These are phyloP conservation scores for Cyclocybe aegerita DNA, from an alignment of 768 basidiomycete species.

Conservation along the genomic window DNA sequence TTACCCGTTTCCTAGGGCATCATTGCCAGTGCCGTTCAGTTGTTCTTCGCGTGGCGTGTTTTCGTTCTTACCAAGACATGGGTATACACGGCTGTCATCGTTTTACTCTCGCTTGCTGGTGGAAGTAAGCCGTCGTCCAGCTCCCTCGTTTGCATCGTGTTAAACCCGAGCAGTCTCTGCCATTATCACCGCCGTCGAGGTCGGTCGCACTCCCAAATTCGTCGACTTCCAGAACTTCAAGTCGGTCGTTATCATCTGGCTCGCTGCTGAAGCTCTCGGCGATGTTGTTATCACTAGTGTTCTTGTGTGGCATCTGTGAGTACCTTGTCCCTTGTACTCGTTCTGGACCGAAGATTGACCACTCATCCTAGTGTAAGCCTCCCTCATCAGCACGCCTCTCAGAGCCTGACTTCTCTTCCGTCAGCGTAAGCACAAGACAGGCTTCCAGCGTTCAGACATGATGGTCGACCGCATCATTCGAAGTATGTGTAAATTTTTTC, in stretches of 20 bases:
- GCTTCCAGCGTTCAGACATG: slow-evolving; percentile 39
- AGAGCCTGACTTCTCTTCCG: not conserved
- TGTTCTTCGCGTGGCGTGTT: slow-evolving; percentile 45
- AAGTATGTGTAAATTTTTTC: slow-evolving; percentile 18
- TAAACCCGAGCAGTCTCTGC: slow-evolving; percentile 18
- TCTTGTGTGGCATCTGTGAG: slow-evolving; percentile 44
- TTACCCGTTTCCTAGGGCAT: slow-evolving; percentile 31
- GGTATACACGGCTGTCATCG: slow-evolving; percentile 12
- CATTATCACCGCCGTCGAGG: slow-evolving; percentile 26
- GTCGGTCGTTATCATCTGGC: slow-evolving; percentile 36
- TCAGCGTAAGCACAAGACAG: slow-evolving; percentile 40
- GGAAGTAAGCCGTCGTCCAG: slow-evolving; percentile 14
- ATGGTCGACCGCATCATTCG: slow-evolving; percentile 43
- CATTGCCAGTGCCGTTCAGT: slow-evolving; percentile 41
- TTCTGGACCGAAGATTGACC: not conserved
- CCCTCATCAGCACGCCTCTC: not conserved
- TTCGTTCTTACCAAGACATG: slow-evolving; percentile 24
- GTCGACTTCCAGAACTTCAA: slow-evolving; percentile 28
- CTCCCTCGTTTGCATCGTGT: not conserved
- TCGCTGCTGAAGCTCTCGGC: slow-evolving; percentile 36
- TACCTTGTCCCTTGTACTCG: not conserved
- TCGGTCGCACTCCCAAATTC: slow-evolving; percentile 21
- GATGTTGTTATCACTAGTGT: slow-evolving; percentile 43
- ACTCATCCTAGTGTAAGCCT: slow-evolving; percentile 6
- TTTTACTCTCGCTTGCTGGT: slow-evolving; percentile 16